Evolutionary conservation across 2,329 filamentous ascomycete genomes (phyloP), one percentile per base, ranked within the genome.

Genomic region (Xylariaceae sp.): DNA sequence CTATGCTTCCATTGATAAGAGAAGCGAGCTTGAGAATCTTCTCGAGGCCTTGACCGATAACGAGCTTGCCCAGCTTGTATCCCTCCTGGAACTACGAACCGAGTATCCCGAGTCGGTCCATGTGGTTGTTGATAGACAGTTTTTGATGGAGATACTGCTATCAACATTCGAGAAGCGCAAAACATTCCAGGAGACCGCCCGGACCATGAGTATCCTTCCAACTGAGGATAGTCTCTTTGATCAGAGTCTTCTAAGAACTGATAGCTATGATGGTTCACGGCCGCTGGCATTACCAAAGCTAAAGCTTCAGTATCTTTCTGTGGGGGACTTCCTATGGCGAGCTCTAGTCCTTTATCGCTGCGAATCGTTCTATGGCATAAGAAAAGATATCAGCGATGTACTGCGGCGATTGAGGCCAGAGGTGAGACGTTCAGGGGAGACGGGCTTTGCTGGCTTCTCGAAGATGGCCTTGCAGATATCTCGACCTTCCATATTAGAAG

Each of bases 271-370:
- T 72, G 92, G 92, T 30, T 92, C 90, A 23, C 85, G 85, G 52
- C 92, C 94, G 4, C 80, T 99, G 59, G 90, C 94, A 2, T 85
- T 99, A 49, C 94, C 94, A 2, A 99, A 99, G 72, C 76, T 97
- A 51, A 99, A 97, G 68, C 78, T 99, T 34, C 94, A 99, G 71
- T 99, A 99, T 74, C 80, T 99, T 11, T 96, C 92, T 2, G 85
- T 96, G 54, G 92, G 92, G 2, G 94, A 99, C 73, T 99, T 99
- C 68, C 77, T 99, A n/a, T 99, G 92, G 92, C 85, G 95, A 63
- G 92, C 93, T 0, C 88, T 97, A 69, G 82, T 95, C 11, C 78
- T 99, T 7, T 94, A 96, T 72, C 86, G 93, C 47, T 89, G 88
- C 60, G 94, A 99, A 73, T 84, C 93, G 0, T 97, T 97, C 72